These are phyloP conservation scores for Flagelloscypha sp. DNA, from an alignment of 768 basidiomycete species.

Conservation along the genomic window DNA sequence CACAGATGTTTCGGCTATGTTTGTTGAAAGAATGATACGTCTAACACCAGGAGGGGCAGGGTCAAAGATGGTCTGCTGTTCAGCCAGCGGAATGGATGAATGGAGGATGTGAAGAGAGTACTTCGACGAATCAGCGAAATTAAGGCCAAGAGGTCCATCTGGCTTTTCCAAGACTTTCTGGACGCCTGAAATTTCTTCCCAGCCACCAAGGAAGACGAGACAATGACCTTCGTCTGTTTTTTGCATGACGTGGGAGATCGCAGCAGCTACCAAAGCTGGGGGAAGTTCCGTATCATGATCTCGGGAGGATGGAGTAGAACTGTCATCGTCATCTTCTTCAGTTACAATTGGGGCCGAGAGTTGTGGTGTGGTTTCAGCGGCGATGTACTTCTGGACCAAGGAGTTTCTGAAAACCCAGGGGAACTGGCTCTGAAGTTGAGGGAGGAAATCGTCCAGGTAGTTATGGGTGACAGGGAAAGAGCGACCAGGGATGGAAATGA, in stretches of 20 bases:
- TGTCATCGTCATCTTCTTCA: too few relatives aligned
- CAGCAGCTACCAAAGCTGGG: slow-evolving; percentile 70
- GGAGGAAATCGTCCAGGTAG: slow-evolving; percentile 73
- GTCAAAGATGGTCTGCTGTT: slow-evolving; percentile 86
- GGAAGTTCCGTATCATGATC: slow-evolving; percentile 69
- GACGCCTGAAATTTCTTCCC: slow-evolving; percentile 80
- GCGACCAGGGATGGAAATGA: slow-evolving; percentile 83
- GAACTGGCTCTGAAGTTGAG: slow-evolving; percentile 33
- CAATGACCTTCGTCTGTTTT: slow-evolving; percentile 77
- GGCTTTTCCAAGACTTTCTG: slow-evolving; percentile 53
- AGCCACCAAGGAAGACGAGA: slow-evolving; percentile 86
- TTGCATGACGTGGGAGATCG: slow-evolving; percentile 68
- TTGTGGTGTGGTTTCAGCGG: slow-evolving; percentile 15
- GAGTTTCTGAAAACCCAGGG: slow-evolving; percentile 69
- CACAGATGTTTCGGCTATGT: slow-evolving; percentile 91
- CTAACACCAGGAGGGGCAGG: slow-evolving; percentile 71
- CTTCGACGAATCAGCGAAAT: slow-evolving; percentile 50
- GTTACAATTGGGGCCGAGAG: slow-evolving; percentile 10
- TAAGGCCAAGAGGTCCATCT: slow-evolving; percentile 41
- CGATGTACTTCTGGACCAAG: slow-evolving; percentile 60
- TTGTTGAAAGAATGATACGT: slow-evolving; percentile 86
- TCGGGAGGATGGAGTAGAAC: slow-evolving; percentile 7
- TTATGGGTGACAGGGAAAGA: slow-evolving; percentile 80
- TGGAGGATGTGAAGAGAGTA: slow-evolving; percentile 78
- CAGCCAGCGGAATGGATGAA: slow-evolving; percentile 79